Conservation (phyloP, 306 rosid species). For the Hylodesmum podocarpum region DNA sequence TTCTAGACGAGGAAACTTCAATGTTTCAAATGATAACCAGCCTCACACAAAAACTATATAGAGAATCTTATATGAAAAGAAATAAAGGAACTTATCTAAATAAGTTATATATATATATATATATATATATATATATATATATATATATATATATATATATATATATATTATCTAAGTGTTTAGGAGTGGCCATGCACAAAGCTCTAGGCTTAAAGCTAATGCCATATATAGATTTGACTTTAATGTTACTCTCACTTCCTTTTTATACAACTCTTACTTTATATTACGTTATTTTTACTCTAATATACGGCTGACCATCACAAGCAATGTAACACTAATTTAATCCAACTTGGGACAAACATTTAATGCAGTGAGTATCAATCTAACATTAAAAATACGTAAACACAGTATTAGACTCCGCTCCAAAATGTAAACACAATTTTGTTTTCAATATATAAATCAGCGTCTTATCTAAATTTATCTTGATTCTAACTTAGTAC, state of each 20-base stretch:
- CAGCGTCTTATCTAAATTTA: not conserved
- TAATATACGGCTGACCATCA: not conserved
- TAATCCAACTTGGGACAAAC: not conserved
- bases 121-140: no score
- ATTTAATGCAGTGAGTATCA: not conserved
- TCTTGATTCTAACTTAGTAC: not conserved
- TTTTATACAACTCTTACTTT: no score
- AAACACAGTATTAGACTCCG: not conserved
- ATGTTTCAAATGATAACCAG: not conserved
- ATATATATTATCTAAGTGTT: no score
- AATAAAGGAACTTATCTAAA: not conserved
- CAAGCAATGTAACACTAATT: not conserved
- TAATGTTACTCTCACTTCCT: not conserved
- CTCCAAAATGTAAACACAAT: not conserved
- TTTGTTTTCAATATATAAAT: not conserved
- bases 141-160: no score
- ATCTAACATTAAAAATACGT: not conserved
- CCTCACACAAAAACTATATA: not conserved
- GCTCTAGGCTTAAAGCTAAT: constrained; percentile 43
- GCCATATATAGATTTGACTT: constrained; percentile 15
- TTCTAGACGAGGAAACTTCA: not conserved
- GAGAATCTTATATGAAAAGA: not conserved
- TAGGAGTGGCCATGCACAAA: constrained; percentile 27
- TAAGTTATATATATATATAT: no score
- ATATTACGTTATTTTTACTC: constrained; percentile 17